Base-by-base conservation (phyloP, 176 grass and related monocot species). In the Hordeum marinum region DNA sequence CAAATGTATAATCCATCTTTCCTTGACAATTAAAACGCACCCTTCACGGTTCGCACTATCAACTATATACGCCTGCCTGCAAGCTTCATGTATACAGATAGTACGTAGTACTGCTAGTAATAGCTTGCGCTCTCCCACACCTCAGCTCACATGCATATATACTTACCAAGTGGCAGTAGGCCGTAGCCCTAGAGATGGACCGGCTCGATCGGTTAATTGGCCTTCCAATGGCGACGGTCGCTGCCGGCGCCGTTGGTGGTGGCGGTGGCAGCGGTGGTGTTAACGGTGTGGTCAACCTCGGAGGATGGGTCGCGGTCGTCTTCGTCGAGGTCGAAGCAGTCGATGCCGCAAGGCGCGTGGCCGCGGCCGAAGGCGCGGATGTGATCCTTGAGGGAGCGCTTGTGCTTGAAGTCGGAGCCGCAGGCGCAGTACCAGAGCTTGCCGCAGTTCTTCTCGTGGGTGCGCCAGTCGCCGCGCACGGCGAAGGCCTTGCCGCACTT, bases 391-490 rank as follows among this genome's bases (percentile, higher is more conserved):
- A 95, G 90, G 1, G 93, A 95, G 3, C 93, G 76, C 88, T 95
- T 95, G 88, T 95, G 93, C 88, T 95, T 95, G 93, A 95, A 95
- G 90, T 95, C 93, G 72, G 93, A 95, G 7, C 93, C 93, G 83
- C 93, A 95, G 60, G 85, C 61, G 84, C 93, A 95, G 93, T 95
- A 95, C 93, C 93, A 95, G 86, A 95, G 93, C 88, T 89, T 95
- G 93, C 93, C 93, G 88, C 93, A 95, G 93, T 95, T 95, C 90
- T 95, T 95, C 88, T 95, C 93, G 88, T 95, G 93, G 7, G 93
- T 95, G 60, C 93, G 90, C 93, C 93, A 95, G 93, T 95, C 93
- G 77, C 93, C 93, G 83, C 93, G 93, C 9, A 95, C 93, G 60
- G 93, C 93, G 86, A 95, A 95, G 72, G 93, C 90, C 90, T 95